A percentile compares a stretch with the other conserved stretches of the same genome.
Evolutionary conservation across 108 stramenopile species (phyloP).

Genomic region (Cyclotella cryptica): DNA sequence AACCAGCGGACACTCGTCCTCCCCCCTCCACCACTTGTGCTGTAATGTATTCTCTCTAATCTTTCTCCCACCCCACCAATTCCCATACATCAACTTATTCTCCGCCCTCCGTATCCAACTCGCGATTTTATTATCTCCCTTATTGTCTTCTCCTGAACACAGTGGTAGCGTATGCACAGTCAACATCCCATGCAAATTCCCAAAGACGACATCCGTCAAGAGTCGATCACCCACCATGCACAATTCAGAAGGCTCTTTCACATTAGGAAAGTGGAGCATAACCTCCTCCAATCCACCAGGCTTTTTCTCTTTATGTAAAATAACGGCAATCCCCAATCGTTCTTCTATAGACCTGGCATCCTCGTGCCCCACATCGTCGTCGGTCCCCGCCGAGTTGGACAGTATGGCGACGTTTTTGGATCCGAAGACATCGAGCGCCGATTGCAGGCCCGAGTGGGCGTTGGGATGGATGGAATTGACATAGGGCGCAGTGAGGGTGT

Average conservation of each 20-base stretch:
- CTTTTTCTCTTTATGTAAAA: conserved; percentile 92
- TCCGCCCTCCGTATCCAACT: conserved; percentile 69
- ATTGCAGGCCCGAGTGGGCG: conserved; percentile 65
- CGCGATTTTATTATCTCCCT: conserved; percentile 76
- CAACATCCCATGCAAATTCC: conserved; percentile 93
- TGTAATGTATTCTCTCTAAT: conserved; percentile 39
- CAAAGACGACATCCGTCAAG: conserved; percentile 94
- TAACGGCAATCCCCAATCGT: conserved; percentile 86
- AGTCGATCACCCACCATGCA: conserved; percentile 96
- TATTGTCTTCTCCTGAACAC: conserved; percentile 74
- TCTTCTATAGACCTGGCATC: conserved; percentile 83
- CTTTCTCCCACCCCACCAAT: conserved; percentile 73
- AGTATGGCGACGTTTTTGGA: conserved; percentile 81
- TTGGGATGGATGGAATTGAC: conserved; percentile 70
- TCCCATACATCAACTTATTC: conserved; percentile 75
- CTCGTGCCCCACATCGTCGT: conserved; percentile 81
- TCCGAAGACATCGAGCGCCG: conserved; percentile 81
- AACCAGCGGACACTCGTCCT: conserved; percentile 65
- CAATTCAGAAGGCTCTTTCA: conserved; percentile 72
- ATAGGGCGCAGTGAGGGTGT: conserved; percentile 95
- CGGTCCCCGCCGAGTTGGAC: conserved; percentile 93
- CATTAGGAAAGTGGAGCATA: conserved; percentile 75
- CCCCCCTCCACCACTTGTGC: conserved; percentile 82
- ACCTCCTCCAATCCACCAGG: conserved; percentile 89
- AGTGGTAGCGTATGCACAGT: conserved; percentile 90